Evolutionary conservation across 352 stramenopile genomes (phyloP).

Genomic region (Phytophthora chlamydospora): DNA sequence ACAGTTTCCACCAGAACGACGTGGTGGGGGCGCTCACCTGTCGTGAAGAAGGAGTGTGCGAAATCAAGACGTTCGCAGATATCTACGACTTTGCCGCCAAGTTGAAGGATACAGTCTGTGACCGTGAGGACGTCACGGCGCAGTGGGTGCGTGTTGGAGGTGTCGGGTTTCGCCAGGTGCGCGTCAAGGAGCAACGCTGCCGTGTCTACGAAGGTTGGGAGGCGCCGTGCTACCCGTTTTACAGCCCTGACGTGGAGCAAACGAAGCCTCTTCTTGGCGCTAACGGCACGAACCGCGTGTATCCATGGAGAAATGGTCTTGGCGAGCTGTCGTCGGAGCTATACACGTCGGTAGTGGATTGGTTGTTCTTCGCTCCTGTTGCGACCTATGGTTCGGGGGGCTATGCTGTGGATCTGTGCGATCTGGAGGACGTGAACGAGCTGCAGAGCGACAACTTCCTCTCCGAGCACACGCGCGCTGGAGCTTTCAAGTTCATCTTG

Average conservation of each 20-base stretch:
- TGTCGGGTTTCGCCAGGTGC: constrained; percentile 84
- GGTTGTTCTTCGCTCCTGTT: constrained; percentile 46
- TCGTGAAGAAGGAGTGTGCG: constrained; percentile 78
- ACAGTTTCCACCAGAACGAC: constrained; percentile 87
- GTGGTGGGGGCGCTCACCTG: constrained; percentile 81
- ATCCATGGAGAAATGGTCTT: constrained; percentile 73
- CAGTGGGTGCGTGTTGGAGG: constrained; percentile 83
- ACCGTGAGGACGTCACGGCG: constrained; percentile 52
- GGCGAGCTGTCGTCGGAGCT: constrained; percentile 62
- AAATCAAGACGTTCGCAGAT: constrained; percentile 76
- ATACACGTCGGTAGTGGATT: constrained; percentile 60
- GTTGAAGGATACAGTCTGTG: constrained; percentile 61
- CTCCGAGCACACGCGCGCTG: constrained; percentile 78
- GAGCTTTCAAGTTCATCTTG: constrained; percentile 87
- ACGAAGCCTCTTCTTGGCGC: constrained; percentile 52
- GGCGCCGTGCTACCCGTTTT: constrained; percentile 79
- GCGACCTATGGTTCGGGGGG: constrained; percentile 70
- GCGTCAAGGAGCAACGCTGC: constrained; percentile 78
- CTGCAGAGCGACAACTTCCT: constrained; percentile 79
- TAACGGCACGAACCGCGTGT: constrained; percentile 43
- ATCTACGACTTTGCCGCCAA: constrained; percentile 79
- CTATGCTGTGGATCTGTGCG: constrained; percentile 79
- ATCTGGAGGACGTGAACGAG: constrained; percentile 55
- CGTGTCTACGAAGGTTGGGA: constrained; percentile 64
- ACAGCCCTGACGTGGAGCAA: constrained; percentile 57